phyloP scores from a whole-genome alignment of 257 asterid species.

The Jacaranda mimosifolia region DNA sequence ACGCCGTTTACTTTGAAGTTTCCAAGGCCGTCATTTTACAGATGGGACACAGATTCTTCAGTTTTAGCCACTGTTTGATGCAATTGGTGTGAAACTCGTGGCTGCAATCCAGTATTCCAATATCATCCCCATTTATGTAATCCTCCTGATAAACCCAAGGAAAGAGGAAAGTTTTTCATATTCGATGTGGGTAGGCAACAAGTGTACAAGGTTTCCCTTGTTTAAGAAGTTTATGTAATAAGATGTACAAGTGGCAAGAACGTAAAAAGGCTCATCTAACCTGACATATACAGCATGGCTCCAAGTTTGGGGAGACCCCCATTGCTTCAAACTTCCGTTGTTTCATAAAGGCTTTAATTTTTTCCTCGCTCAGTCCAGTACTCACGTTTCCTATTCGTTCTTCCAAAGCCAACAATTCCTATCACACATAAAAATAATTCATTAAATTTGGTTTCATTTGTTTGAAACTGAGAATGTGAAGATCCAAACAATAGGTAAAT shows the following conservation, averaged over 20 bases:
- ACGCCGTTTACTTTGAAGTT: constrained; percentile 33
- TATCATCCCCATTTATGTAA: constrained; percentile 62
- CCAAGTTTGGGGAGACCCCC: constrained; percentile 48
- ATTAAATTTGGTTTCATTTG: not conserved
- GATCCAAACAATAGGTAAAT: constrained; percentile 2
- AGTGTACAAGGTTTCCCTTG: not conserved
- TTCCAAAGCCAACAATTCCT: constrained; percentile 95
- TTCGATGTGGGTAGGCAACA: not conserved
- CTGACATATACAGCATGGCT: constrained; percentile 93
- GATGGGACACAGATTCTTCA: constrained; percentile 90
- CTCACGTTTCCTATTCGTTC: constrained; percentile 88
- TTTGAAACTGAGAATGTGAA: not conserved
- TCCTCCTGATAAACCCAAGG: constrained; percentile 59
- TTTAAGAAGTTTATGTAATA: not conserved
- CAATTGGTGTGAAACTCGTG: constrained; percentile 83
- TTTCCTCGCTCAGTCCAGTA: constrained; percentile 77
- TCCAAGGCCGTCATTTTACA: constrained; percentile 80
- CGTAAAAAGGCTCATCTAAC: constrained; percentile 46
- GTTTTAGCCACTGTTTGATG: constrained; percentile 80
- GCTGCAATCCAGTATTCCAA: constrained; percentile 78
- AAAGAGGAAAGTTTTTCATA: not conserved
- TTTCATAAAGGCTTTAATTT: constrained; percentile 53
- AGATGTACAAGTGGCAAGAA: not conserved
- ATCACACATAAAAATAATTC: constrained; percentile 20
- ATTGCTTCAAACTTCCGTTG: constrained; percentile 51